Evolutionary conservation across 2,329 filamentous ascomycete genomes (phyloP).

Genomic region (Akanthomyces lecanii): DNA sequence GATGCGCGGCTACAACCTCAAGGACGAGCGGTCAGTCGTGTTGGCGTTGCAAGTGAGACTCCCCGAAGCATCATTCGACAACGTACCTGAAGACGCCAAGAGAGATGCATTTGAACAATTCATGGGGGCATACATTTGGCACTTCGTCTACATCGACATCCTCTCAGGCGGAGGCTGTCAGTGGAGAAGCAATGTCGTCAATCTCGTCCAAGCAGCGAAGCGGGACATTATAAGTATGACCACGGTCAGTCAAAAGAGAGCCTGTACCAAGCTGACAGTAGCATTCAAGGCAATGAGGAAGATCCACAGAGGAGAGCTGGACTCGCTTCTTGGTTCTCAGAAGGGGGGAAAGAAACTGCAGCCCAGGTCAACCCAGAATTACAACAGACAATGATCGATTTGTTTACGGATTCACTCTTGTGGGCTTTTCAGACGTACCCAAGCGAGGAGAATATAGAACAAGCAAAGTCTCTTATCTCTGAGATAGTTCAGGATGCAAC

Average conservation of each 20-base stretch:
- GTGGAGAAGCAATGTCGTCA: neutral
- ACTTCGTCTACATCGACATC: neutral
- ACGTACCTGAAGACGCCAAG: fast-evolving
- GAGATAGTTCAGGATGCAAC: neutral
- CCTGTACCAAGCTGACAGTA: neutral
- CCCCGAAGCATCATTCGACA: fast-evolving
- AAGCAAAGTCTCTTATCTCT: no score
- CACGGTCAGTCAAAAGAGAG: no score
- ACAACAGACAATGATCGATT: neutral
- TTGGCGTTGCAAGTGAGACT: neutral
- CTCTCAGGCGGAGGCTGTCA: neutral
- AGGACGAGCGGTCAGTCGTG: no score
- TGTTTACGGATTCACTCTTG: neutral
- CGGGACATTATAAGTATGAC: neutral
- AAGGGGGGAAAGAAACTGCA: neutral
- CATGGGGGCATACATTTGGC: neutral
- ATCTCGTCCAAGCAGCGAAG: neutral
- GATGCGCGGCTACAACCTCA: neutral
- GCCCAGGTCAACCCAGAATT: neutral
- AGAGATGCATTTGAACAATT: neutral
- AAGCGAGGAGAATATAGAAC: neutral
- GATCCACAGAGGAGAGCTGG: neutral
- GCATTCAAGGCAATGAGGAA: neutral
- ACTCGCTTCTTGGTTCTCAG: neutral
- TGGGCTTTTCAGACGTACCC: neutral